Conservation (phyloP, 2,329 filamentous ascomycete genomes). For the Fusarium armeniacum region DNA sequence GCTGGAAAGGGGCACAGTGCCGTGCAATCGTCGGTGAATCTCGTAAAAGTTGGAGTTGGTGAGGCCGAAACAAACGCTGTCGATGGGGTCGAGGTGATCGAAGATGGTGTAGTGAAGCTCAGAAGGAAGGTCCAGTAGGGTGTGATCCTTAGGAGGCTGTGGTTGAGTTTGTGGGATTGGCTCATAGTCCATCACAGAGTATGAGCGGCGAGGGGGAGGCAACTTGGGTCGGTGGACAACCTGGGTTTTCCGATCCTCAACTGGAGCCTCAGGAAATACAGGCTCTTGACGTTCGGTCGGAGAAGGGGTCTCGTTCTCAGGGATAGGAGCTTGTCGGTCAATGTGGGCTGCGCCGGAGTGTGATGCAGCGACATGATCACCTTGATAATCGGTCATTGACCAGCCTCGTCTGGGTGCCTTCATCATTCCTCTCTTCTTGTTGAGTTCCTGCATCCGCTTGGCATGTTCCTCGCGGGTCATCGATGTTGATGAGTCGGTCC, state of each 20-base stretch:
- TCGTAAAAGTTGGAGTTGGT: constrained; percentile 70
- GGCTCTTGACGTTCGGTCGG: constrained; percentile 26
- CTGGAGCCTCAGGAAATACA: constrained; percentile 29
- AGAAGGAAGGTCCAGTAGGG: constrained; percentile 66
- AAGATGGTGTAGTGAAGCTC: constrained; percentile 73
- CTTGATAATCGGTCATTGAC: constrained; percentile 62
- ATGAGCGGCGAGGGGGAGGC: constrained; percentile 67
- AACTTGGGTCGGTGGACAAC: constrained; percentile 55
- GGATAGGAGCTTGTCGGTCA: constrained; percentile 53
- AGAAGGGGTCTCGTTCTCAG: constrained; percentile 52
- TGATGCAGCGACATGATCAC: constrained; percentile 47
- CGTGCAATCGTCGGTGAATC: constrained; percentile 70
- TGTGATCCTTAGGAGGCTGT: constrained; percentile 61
- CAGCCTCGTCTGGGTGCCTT: constrained; percentile 62
- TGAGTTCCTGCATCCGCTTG: constrained; percentile 57
- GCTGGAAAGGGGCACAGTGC: constrained; percentile 67
- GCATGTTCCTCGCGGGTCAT: constrained; percentile 60
- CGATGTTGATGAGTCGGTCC: constrained; percentile 45
- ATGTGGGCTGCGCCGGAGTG: constrained; percentile 46
- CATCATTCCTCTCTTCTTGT: constrained; percentile 54
- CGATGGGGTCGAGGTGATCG: constrained; percentile 74
- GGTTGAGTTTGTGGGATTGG: constrained; percentile 63
- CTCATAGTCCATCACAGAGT: constrained; percentile 73
- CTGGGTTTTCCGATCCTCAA: constrained; percentile 43
- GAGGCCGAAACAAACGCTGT: constrained; percentile 73